Evolutionary conservation across 768 basidiomycete genomes (phyloP).

Genomic region (Rossbeevera mucosa): DNA sequence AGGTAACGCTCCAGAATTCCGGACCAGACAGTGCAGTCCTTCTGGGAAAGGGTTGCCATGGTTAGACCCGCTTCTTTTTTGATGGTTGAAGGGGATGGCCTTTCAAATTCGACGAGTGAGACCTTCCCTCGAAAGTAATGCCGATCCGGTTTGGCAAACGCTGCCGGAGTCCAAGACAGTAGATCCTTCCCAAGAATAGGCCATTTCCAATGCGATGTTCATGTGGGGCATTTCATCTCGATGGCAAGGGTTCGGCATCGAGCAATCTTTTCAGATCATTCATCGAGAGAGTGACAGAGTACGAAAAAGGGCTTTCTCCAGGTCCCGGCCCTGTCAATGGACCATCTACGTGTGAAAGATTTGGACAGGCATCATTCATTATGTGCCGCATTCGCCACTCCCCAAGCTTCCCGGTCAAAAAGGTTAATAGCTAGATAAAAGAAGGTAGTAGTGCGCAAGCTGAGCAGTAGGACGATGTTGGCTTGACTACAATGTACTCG

Average conservation of each 20-base stretch:
- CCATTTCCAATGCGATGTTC: conserved; percentile 16
- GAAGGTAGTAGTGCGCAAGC: background rate
- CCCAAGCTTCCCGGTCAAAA: background rate
- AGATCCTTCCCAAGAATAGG: conserved; percentile 17
- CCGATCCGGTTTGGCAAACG: conserved; percentile 6
- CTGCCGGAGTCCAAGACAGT: conserved; percentile 7
- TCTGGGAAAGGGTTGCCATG: background rate
- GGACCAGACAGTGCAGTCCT: background rate
- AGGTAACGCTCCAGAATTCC: background rate
- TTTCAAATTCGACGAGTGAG: conserved; percentile 1
- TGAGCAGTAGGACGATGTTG: background rate
- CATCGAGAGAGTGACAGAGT: background rate
- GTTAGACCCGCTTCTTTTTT: background rate
- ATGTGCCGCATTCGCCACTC: background rate
- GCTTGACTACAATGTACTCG: background rate
- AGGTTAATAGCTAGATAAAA: background rate
- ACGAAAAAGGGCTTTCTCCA: background rate
- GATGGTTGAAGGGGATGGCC: background rate
- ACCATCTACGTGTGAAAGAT: background rate
- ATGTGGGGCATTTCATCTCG: conserved; percentile 13
- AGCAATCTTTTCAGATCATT: background rate
- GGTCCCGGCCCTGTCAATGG: background rate
- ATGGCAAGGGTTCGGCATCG: background rate
- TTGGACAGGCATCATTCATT: background rate
- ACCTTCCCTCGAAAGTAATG: background rate